Evolutionary conservation across 2,329 filamentous ascomycete species (phyloP), one percentile per base, ranked within the genome.

Genomic region (Chaetomium strumarium): DNA sequence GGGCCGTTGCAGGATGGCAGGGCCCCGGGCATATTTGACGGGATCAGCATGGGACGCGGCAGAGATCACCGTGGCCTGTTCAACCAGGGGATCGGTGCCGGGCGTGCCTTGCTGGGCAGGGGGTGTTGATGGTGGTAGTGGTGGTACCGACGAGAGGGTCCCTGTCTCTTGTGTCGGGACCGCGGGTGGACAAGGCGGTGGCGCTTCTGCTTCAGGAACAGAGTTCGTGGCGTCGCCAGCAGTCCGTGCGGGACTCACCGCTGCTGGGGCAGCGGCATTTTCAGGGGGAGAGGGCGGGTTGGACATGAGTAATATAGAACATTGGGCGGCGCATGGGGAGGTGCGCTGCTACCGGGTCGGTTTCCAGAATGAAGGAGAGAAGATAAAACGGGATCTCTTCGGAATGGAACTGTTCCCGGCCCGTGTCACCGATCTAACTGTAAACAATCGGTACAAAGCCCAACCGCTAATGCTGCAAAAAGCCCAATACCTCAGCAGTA

Each of bases 241-340:
- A 51, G 55, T 46, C 53, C 51, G 51, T 52, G 58, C 60, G 56
- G 61, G 65, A 67, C 67, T 75, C 69, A 76, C 66, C 65, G 67
- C 65, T 66, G 68, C 70, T 67, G 72, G 65, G 61, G 60, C 65
- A 76, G 77, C 74, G 76, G 75, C 75, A 79, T 79, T 75, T 77
- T 77, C 75, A 70, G 68, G 68, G 66, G 70, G 67, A 67, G 66
- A 67, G 67, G 70, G 69, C 71, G 72, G 70, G 66, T 68, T 76
- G 70, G 76, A 80, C 78, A 81, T 81, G 77, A 75, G 76, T 72
- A 70, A 68, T 24, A 24, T 24, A 24, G 24, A 70, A 76, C 78
- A 80, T 80, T 69, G 74, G 75, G 73, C 71, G 67, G 47, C 46
- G 50, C 51, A 55, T 29, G 43, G 20, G 24, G 40, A 31, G 36